Percentiles rank a stretch among this genome's conserved stretches.
Evolutionary conservation across 106 monocot species (phyloP).

Genomic region (Iris macrosiphon): DNA sequence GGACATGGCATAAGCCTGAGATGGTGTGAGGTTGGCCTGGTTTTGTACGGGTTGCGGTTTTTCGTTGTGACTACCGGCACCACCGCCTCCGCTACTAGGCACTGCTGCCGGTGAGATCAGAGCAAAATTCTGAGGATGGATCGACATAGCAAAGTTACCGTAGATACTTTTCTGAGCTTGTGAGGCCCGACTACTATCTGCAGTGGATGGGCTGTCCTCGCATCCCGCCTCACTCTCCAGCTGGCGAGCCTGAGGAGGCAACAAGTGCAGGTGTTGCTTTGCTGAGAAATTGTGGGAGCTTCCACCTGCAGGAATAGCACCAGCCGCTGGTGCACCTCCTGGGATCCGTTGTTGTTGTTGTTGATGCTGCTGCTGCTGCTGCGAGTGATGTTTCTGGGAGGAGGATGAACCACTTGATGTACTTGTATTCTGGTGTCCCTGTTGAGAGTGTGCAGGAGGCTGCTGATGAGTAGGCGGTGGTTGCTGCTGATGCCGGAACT

Average conservation of each 20-base stretch:
- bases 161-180: slow-evolving; percentile 47
- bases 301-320: slow-evolving; percentile 2
- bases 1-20: slow-evolving; percentile 73
- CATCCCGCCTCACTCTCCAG: slow-evolving; percentile 23
- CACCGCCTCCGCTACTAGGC: slow-evolving; percentile 6
- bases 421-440: slow-evolving; percentile 44
- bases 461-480: slow-evolving; percentile 9
- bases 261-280: slow-evolving; percentile 26
- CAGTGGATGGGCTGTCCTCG: slow-evolving; percentile 36
- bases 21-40: slow-evolving; percentile 35
- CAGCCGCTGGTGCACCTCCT: not conserved
- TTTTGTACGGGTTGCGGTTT: slow-evolving; percentile 26
- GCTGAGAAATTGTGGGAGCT: slow-evolving; percentile 18
- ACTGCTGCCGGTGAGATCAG: slow-evolving; percentile 39
- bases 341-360: slow-evolving; percentile 18
- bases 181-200: slow-evolving; percentile 21
- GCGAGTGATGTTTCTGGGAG: slow-evolving; percentile 57
- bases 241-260: slow-evolving; percentile 22
- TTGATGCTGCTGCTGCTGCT: slow-evolving; percentile 34
- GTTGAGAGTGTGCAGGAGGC: slow-evolving; percentile 18
- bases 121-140: slow-evolving; percentile 60
- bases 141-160: slow-evolving; percentile 47
- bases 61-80: slow-evolving; percentile 23
- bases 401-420: slow-evolving; percentile 58
- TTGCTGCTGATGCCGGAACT: slow-evolving; percentile 28